phyloP scores from a whole-genome alignment of 192 early-diverging fungal genomes.

The Neocallimastix lanati region DNA sequence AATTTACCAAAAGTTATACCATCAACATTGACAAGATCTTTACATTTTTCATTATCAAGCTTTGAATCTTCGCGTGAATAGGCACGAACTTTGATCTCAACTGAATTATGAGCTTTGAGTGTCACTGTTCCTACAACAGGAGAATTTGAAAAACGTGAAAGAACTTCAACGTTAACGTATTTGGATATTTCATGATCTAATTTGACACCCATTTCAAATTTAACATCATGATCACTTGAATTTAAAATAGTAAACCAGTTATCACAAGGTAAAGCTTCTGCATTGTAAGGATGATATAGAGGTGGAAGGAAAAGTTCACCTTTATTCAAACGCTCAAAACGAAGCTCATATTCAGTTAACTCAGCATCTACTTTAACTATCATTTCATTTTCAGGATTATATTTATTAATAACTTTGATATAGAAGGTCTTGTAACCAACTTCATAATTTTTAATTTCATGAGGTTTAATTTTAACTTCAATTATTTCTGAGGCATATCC shows the following conservation, averaged over 20 bases:
- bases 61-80: too few relatives aligned
- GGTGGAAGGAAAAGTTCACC: too few relatives aligned
- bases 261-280: too few relatives aligned
- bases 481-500: conserved; percentile 16
- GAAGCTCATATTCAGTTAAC: too few relatives aligned
- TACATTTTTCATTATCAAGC: too few relatives aligned
- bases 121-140: conserved; percentile 48
- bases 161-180: conserved; percentile 49
- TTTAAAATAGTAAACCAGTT: too few relatives aligned
- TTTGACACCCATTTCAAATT: conserved; percentile 55
- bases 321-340: too few relatives aligned
- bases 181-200: too few relatives aligned
- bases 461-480: conserved; percentile 45
- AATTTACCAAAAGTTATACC: conserved; percentile 45
- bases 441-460: conserved; percentile 21
- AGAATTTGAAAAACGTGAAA: conserved; percentile 68
- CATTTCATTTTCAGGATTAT: conserved; percentile 44
- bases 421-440: too few relatives aligned
- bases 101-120: conserved; percentile 38
- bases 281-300: too few relatives aligned
- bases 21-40: conserved; percentile 31
- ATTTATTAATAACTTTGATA: too few relatives aligned
- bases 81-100: too few relatives aligned
- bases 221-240: conserved; percentile 53
- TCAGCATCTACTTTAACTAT: conserved; percentile 22